Base-by-base conservation (phyloP, 345 rosid species). In the Eucalyptus decipiens region DNA sequence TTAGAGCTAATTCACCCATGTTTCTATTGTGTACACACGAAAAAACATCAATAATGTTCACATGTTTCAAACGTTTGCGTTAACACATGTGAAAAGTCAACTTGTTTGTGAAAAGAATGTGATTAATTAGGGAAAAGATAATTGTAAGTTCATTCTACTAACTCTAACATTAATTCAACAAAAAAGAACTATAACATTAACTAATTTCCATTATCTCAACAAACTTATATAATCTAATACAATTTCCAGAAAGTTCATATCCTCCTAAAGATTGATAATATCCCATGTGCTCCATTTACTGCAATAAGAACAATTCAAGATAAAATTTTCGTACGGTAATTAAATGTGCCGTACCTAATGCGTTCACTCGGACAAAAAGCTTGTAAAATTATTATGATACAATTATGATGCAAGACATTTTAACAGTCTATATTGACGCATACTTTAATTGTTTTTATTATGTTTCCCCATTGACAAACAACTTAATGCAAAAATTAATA, bases 261-360 rank as follows among this genome's bases (percentile, higher is more conserved):
- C 26, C 58, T 52, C 58, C 58, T 52, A 52, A 52, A 52, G 23
- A 52, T 52, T 52, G 58, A 52, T 52, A 52, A 52, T 52, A 52
- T 52, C 58, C 52, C 8, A 50, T 2, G 19, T 18, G 58, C 58
- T 58, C 30, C 65, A 58, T 58, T 58, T 26, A 58, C 65, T 24
- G 6, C 65, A 24, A 23, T 56, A 56, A 56, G 62, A 56, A 24
- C 62, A 56, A 56, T 56, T 52, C 62, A 56, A 56, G 62, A 56
- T 23, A 24, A 56, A 56, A 0, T 0, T 58, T 58, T 24, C 4
- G 1, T 58, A 58, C 1, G 14, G 12, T 58, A 58, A 58, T 58
- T 58, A 0, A n/a, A 8, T n/a, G 37, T 32, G 40, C 11, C 76
- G 0, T 15, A 14, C 37, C 2, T 65, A 65, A n/a, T 65, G 37